A percentile compares a stretch with the other conserved stretches of the same genome.
These are phyloP conservation scores for Diatrype stigma DNA, from an alignment of 2,329 filamentous ascomycete species.

Conservation along the genomic window DNA sequence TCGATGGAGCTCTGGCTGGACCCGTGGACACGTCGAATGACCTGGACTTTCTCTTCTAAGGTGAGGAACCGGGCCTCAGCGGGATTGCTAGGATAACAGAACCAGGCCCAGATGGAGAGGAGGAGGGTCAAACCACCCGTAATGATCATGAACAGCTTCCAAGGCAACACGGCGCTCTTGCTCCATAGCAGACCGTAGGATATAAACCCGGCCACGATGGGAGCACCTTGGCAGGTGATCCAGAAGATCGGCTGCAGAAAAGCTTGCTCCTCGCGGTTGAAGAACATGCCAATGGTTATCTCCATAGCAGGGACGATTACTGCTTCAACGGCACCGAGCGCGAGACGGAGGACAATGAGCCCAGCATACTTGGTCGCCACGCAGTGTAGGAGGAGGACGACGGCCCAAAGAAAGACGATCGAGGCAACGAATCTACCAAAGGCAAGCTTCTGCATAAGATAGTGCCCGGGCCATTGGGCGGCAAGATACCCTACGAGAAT, in stretches of 20 bases:
- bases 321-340: constrained; percentile 32
- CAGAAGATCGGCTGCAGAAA: constrained; percentile 31
- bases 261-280: constrained; percentile 30
- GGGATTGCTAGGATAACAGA: constrained; percentile 24
- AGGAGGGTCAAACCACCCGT: constrained; percentile 32
- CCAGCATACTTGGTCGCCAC: constrained; percentile 31
- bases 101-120: constrained; percentile 30
- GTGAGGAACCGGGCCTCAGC: constrained; percentile 15
- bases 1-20: constrained; percentile 33
- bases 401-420: constrained; percentile 30
- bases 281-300: constrained; percentile 37
- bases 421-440: constrained; percentile 32
- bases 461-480: constrained; percentile 34
- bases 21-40: constrained; percentile 26
- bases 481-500: constrained; percentile 29
- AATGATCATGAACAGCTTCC: constrained; percentile 37
- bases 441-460: constrained; percentile 35
- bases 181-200: constrained; percentile 37
- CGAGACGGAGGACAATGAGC: constrained; percentile 31
- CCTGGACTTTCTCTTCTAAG: constrained; percentile 12
- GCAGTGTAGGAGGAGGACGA: constrained; percentile 34
- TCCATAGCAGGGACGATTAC: constrained; percentile 36
- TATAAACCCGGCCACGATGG: constrained; percentile 34
- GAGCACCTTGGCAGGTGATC: constrained; percentile 28
- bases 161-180: constrained; percentile 26